Base-by-base conservation (phyloP, 2,329 filamentous ascomycete species). In the Botrytis aclada region DNA sequence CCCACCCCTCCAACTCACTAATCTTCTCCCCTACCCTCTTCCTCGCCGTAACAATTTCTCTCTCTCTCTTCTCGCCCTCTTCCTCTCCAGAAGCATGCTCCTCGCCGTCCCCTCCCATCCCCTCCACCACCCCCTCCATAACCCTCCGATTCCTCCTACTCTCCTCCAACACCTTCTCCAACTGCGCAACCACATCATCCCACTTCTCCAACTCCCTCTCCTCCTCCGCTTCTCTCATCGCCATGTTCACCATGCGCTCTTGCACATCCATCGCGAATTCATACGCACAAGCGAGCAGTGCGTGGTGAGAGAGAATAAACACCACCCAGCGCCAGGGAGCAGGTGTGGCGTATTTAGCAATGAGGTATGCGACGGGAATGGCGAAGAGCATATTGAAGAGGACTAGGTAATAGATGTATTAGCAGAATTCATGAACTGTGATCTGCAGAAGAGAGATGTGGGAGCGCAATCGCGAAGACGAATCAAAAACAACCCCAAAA, bases 351-450 rank as follows among this genome's bases (percentile, higher is more conserved):
- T 10, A 41, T 39, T 29, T n/a, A 8, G 74, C 70, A 22, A 77
- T 39, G 6, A 67, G 6, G 61, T 72, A 72, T 32, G 75, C 12
- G 25, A 72, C 6, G 3, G 76, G 76, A 3, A 78, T 20, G 16
- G 41, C 73, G 70, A 76, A 5, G 72, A 74, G 5, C 69, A 74
- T 34, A 5, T 76, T 70, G 67, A 69, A 72, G 66, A 76, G 32
- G 22, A 76, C 76, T 76, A 9, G 16, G 34, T 29, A 1, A 7
- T 1, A 1, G 25, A 9, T 10, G n/a, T 32, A 22, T 66, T 65
- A 67, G 70, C n/a, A n/a, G n/a, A n/a, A n/a, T n/a, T n/a, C n/a
- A n/a, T n/a, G n/a, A n/a, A n/a, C n/a, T n/a, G n/a, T n/a, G n/a
- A n/a, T n/a, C n/a, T n/a, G n/a, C n/a, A n/a, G n/a, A n/a, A n/a